Evolutionary conservation across 768 basidiomycete genomes (phyloP).

Genomic region (Myochromella boudieri): DNA sequence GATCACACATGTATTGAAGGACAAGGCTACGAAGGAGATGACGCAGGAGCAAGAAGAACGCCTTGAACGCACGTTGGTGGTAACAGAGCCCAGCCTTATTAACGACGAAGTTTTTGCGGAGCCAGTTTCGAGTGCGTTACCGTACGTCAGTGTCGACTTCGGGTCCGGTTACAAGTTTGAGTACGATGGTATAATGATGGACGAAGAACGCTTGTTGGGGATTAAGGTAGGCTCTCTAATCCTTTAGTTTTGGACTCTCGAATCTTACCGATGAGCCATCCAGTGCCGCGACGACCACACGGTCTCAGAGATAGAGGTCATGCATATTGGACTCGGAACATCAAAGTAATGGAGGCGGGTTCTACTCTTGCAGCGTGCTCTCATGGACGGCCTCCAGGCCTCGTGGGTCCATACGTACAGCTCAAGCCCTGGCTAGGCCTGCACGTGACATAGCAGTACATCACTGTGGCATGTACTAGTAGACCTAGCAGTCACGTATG

Average conservation of each 20-base stretch:
- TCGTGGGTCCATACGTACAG: no score
- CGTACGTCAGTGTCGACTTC: slow-evolving; percentile 22
- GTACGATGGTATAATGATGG: slow-evolving; percentile 34
- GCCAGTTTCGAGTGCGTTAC: slow-evolving; percentile 23
- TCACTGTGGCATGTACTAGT: no score
- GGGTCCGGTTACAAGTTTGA: slow-evolving; percentile 4
- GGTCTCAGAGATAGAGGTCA: not conserved
- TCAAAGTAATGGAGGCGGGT: no score
- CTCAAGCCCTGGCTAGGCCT: no score
- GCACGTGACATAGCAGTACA: no score
- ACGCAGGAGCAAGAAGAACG: not conserved
- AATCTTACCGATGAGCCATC: not conserved
- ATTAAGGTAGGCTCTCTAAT: slow-evolving; percentile 24
- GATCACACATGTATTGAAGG: no score
- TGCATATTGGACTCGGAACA: slow-evolving; percentile 15
- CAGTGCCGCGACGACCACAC: not conserved
- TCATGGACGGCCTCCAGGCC: no score
- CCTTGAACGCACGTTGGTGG: not conserved
- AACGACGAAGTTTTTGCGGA: slow-evolving; percentile 19
- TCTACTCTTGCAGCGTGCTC: no score
- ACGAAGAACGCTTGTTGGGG: slow-evolving; percentile 39
- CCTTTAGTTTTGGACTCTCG: not conserved
- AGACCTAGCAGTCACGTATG: no score
- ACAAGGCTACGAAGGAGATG: not conserved
- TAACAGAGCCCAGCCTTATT: not conserved